Percentiles rank a stretch among this genome's conserved stretches.
Conservation (phyloP, 495 filamentous ascomycete genomes). For the Penicillium flavigenum region DNA sequence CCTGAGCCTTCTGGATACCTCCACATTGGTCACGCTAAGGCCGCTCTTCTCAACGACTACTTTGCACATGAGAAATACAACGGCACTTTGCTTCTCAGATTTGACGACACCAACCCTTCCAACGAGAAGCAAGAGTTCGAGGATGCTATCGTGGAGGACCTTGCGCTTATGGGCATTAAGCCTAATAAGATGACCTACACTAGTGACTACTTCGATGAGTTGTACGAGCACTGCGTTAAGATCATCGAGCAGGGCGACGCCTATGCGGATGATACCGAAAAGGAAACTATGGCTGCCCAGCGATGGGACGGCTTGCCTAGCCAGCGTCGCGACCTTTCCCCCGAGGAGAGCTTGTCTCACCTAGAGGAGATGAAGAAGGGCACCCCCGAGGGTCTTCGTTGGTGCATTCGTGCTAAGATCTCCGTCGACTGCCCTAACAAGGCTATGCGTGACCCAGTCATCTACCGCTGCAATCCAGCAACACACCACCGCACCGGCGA, state of each 20-base stretch:
- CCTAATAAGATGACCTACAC: conserved; percentile 78
- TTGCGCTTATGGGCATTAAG: conserved; percentile 80
- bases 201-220: conserved; percentile 85
- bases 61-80: conserved; percentile 88
- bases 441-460: conserved; percentile 87
- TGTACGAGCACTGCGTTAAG: conserved; percentile 73
- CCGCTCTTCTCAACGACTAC: conserved; percentile 88
- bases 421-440: conserved; percentile 80
- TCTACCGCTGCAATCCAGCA: conserved; percentile 81
- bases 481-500: conserved; percentile 85
- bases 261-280: conserved; percentile 86
- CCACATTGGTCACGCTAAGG: conserved; percentile 93
- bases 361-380: conserved; percentile 90
- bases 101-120: conserved; percentile 91
- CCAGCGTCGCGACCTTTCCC: conserved; percentile 68
- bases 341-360: conserved; percentile 75
- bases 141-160: conserved; percentile 82
- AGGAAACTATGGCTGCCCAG: conserved; percentile 80
- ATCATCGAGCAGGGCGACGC: conserved; percentile 84
- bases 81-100: conserved; percentile 71
- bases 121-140: conserved; percentile 94
- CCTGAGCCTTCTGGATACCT: conserved; percentile 96
- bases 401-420: conserved; percentile 90
- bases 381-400: conserved; percentile 68
- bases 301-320: conserved; percentile 74